A percentile compares a stretch with the other conserved stretches of the same genome.
Conservation (phyloP, 257 asterid species). For the Echites panduratus region DNA sequence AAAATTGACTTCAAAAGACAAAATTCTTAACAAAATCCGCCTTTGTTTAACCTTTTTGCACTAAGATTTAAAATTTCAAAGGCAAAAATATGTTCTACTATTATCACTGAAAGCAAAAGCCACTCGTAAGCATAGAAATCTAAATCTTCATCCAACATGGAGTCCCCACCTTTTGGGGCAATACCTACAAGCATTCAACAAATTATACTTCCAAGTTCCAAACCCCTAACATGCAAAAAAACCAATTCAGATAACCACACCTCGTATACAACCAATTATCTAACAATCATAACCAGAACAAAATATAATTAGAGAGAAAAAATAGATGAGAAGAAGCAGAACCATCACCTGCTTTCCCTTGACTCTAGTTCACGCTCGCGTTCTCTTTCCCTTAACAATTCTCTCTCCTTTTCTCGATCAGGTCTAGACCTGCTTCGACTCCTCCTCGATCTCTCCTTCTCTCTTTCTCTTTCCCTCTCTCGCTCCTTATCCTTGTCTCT, state of each 20-base stretch:
- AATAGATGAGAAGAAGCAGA: slow-evolving; percentile 9
- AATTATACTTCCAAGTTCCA: background rate
- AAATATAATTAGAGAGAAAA: background rate
- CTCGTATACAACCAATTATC: background rate
- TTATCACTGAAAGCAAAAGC: too few relatives aligned
- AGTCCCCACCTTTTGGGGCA: background rate
- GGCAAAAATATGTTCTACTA: background rate
- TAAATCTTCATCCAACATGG: too few relatives aligned
- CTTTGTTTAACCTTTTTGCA: background rate
- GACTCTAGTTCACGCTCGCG: slow-evolving; percentile 48
- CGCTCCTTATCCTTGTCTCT: slow-evolving; percentile 24
- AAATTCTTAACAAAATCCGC: background rate
- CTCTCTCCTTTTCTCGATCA: slow-evolving; percentile 64
- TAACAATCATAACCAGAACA: background rate
- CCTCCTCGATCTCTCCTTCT: slow-evolving; percentile 64
- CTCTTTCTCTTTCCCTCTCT: slow-evolving; percentile 35
- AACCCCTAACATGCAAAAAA: background rate
- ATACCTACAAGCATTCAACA: background rate
- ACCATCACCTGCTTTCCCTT: slow-evolving; percentile 77
- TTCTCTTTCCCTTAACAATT: slow-evolving; percentile 54
- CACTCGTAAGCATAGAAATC: too few relatives aligned
- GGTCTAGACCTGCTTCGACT: slow-evolving; percentile 64
- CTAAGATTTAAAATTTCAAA: background rate
- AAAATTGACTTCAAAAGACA: background rate
- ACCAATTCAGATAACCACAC: background rate